phyloP scores from a whole-genome alignment of 2,329 filamentous ascomycete genomes.

The Basipetospora chlamydospora region DNA sequence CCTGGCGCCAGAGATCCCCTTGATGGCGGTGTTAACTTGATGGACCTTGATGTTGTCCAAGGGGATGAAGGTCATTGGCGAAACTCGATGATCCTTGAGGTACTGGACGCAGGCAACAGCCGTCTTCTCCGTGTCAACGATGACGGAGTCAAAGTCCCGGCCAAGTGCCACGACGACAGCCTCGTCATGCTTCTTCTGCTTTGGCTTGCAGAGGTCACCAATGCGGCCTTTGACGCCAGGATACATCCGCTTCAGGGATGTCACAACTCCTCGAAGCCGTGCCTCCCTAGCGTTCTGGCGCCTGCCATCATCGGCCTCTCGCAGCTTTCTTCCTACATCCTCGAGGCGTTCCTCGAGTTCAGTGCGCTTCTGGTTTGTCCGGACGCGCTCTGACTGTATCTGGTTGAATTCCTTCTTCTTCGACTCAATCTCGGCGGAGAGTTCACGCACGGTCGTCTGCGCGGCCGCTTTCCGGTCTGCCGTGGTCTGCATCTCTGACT shows the following conservation, averaged over 20 bases:
- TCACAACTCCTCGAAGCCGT: conserved; percentile 68
- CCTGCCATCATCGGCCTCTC: conserved; percentile 71
- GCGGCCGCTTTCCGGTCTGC: conserved; percentile 52
- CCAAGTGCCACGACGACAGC: conserved; percentile 87
- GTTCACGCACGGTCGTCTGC: conserved; percentile 48
- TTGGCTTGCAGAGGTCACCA: conserved; percentile 84
- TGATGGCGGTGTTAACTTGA: conserved; percentile 76
- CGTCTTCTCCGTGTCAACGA: conserved; percentile 90
- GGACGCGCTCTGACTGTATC: conserved; percentile 67
- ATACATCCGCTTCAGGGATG: conserved; percentile 76
- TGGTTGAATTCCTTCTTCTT: conserved; percentile 89
- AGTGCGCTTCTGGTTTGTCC: conserved; percentile 66
- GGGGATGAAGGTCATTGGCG: conserved; percentile 87
- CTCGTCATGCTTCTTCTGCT: conserved; percentile 92
- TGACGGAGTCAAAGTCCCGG: conserved; percentile 82
- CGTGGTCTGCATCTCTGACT: conserved; percentile 55
- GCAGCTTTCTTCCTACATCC: conserved; percentile 64
- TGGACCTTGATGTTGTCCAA: conserved; percentile 96
- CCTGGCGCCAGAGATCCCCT: conserved; percentile 72
- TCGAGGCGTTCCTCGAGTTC: conserved; percentile 88
- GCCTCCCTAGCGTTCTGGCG: conserved; percentile 74
- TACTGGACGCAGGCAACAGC: conserved; percentile 90
- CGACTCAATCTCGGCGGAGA: conserved; percentile 61
- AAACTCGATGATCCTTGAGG: conserved; percentile 74
- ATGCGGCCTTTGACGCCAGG: conserved; percentile 84